Conservation (phyloP, 345 rosid genomes). For the Aethionema arabicum region DNA sequence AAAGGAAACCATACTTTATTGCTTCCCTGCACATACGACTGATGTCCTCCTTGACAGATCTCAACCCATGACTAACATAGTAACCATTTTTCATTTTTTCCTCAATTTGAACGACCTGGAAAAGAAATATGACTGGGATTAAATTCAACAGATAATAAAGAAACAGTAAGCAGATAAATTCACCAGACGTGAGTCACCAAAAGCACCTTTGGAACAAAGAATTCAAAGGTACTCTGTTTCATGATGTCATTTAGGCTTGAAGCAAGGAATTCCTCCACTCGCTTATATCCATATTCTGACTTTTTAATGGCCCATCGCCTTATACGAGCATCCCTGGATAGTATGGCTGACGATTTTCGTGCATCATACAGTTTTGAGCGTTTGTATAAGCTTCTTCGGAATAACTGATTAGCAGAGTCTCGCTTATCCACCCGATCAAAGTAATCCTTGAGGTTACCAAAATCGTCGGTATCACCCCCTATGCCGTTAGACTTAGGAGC, state of each 20-base stretch:
- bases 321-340: conserved; percentile 94
- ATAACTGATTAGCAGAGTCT: conserved; percentile 84
- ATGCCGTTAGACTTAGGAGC: conserved; percentile 46
- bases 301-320: conserved; percentile 92
- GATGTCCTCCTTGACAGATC: conserved; percentile 90
- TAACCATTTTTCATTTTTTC: conserved; percentile 80
- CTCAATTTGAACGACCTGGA: conserved; percentile 86
- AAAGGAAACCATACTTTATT: conserved; percentile 62
- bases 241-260: conserved; percentile 84
- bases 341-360: conserved; percentile 80
- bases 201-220: conserved; percentile 84
- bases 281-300: conserved; percentile 79
- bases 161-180: conserved; percentile 4
- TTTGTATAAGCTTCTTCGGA: conserved; percentile 80
- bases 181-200: conserved; percentile 23
- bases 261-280: conserved; percentile 93
- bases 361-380: conserved; percentile 96
- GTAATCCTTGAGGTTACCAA: conserved; percentile 90
- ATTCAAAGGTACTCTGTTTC: conserved; percentile 85
- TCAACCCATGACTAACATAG: conserved; percentile 79
- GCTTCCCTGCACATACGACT: conserved; percentile 99
- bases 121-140: conserved; percentile 31
- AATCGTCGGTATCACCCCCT: conserved; percentile 66
- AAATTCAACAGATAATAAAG: conserved; percentile 18
- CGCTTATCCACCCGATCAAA: conserved; percentile 90